Evolutionary conservation across 2,329 filamentous ascomycete species (phyloP), one percentile per base, ranked within the genome.

Genomic region (Xylariaceae sp.): DNA sequence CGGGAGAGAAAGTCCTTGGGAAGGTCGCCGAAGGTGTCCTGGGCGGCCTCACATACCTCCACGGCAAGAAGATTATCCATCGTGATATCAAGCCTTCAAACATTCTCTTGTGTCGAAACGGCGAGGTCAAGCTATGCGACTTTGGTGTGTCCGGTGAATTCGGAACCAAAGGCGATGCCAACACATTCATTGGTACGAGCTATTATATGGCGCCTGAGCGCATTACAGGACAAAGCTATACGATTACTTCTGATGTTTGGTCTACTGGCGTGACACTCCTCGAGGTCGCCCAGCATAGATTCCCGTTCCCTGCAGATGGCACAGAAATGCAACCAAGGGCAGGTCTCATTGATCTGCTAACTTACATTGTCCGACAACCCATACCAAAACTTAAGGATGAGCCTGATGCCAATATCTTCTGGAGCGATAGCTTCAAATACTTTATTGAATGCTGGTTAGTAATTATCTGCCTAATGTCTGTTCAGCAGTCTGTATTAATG

Each of bases 191-290:
- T 67, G 94, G 94, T 58, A 99, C 94, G 12, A 96, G 90, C 55
- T 99, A 97, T 70, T 99, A 99, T 77, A 99, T 99, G 94, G 94
- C 94, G 4, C 94, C 94, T 0, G 94, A 99, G 71, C 88, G 94
- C 47, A 99, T 99, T 69, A 97, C 94, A 1, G 94, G 94, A 53
- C 90, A 97, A 75, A 93, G 88, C 45, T 99, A 99, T 72, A 99
- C 93, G 56, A 99, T 99, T 71, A 99, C 93, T 2, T 96, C 91
- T 7, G 94, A 99, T 63, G 94, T 99, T 51, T 99, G 94, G 94
- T 97, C 92, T 40, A 86, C 96, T 7, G 94, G 94, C 58, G 94
- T 99, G 48, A 97, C 94, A 1, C 75, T 99, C 45, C 84, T 99
- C n/a, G 94, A 99, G 75, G 94, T 99, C n/a, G 94, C 94, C 38